Percentiles rank a stretch among this genome's conserved stretches.
These are phyloP conservation scores for Cryptosporidium ubiquitum DNA, from an alignment of 169 alveolate species.

Conservation along the genomic window DNA sequence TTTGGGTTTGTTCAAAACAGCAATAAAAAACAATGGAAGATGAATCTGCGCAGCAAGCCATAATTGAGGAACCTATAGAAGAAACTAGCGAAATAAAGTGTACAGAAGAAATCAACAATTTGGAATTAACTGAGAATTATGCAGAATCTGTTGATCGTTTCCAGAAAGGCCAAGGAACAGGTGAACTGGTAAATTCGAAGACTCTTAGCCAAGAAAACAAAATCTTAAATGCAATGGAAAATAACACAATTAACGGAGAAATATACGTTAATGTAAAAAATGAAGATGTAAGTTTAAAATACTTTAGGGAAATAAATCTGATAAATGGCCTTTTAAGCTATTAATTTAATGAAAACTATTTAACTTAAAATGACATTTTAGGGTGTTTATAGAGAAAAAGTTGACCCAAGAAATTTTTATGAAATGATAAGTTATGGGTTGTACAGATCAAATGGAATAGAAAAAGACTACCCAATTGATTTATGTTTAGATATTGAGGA, in stretches of 20 bases:
- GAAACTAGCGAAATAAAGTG: not conserved
- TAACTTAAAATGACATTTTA: not conserved
- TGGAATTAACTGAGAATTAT: not conserved
- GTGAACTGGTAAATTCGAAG: not conserved
- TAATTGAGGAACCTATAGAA: not conserved
- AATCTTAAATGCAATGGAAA: not conserved
- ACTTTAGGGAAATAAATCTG: not conserved
- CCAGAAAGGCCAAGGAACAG: not conserved
- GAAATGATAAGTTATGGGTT: constrained; percentile 20
- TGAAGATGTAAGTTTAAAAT: constrained; percentile 29
- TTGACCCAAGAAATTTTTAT: constrained; percentile 7
- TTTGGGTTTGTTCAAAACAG: not conserved
- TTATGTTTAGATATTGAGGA: constrained; percentile 14
- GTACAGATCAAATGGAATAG: constrained; percentile 48
- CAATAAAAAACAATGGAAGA: constrained; percentile 1
- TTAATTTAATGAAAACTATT: not conserved
- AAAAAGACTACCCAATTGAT: constrained; percentile 44
- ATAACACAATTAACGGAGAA: not conserved
- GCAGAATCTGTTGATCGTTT: not conserved
- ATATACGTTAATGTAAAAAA: not conserved
- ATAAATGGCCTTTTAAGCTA: not conserved
- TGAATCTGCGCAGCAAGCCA: not conserved
- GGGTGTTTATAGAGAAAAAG: not conserved
- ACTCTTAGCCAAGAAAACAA: not conserved
- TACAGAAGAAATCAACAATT: not conserved